These are phyloP conservation scores for Cryptosporidium sp. DNA, from an alignment of 169 alveolate species.

Conservation along the genomic window DNA sequence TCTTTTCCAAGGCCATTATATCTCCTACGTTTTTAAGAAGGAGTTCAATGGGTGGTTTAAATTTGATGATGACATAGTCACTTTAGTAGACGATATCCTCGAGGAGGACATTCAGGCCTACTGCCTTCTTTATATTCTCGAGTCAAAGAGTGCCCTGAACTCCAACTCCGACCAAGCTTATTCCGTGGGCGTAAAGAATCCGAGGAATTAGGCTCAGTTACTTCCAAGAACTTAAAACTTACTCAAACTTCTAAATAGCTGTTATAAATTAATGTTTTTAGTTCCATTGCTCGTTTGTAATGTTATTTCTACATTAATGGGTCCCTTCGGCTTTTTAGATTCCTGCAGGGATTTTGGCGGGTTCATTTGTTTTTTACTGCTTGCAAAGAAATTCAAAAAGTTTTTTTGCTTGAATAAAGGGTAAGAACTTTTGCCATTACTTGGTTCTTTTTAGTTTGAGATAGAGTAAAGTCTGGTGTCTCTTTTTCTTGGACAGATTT, in stretches of 20 bases:
- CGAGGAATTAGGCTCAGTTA: background rate
- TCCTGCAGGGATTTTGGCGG: background rate
- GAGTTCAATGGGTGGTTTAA: slow-evolving; percentile 43
- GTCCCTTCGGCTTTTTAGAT: background rate
- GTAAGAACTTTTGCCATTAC: background rate
- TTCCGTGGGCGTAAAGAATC: background rate
- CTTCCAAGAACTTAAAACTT: background rate
- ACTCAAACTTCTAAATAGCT: background rate
- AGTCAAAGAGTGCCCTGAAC: slow-evolving; percentile 30
- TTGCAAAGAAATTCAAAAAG: background rate
- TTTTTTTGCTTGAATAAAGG: background rate
- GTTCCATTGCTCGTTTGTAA: background rate
- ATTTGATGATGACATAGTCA: slow-evolving; percentile 64
- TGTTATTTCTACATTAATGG: too few species aligned
- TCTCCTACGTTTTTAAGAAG: slow-evolving; percentile 40
- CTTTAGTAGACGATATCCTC: slow-evolving; percentile 19
- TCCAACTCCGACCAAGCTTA: background rate
- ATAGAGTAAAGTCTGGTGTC: background rate
- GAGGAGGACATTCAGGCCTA: slow-evolving; percentile 70
- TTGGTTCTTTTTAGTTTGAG: background rate
- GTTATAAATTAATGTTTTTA: slow-evolving; percentile 1
- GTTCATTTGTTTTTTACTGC: background rate
- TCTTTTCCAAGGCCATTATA: slow-evolving; percentile 69
- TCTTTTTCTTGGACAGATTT: too few species aligned
- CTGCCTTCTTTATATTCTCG: slow-evolving; percentile 54